Base-by-base conservation (phyloP, 805 yeast species). In the Helenozyma baotianmanensis region DNA sequence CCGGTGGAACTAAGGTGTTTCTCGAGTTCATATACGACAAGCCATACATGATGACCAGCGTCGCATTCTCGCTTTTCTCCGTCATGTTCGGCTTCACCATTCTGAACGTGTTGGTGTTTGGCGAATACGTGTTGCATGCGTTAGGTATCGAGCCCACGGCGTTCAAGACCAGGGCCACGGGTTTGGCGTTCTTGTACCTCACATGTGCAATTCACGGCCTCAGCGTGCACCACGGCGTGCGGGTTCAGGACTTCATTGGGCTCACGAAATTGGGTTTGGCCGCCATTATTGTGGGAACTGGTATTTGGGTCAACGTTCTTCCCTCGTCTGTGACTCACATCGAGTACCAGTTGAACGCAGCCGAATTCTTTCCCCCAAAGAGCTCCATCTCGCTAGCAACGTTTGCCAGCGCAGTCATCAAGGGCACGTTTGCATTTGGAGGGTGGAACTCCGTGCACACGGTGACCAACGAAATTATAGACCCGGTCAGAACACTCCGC, bases 1-100 rank as follows among this genome's bases (percentile, higher is more conserved):
- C 80, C 39, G 92, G 94, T 3, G 94, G 90, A 0, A 72, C 80
- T 25, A 83, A 83, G 49, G 79, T 77, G 14, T 83, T 83, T 41
- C 54, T 83, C 36, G 90, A 82, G 49, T 75, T 71, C 40, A 74
- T 81, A 14, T 83, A 78, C 50, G 68, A 70, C 30, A 72, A 58
- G 39, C 94, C 92, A 1, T 63, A 58, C 32, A 61, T 76, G 61
- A 50, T 79, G 49, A 64, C 72, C 26, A 68, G 76, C 28, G 78
- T 74, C 12, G 60, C 72, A 3, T 69, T 72, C 38, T 65, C 71
- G 30, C 42, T 74, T 1, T 74, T 64, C 39, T 64, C 76, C 2
- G 63, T 79, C 9, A 40, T 72, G 17, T 76, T 76, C 45, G 82
- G 83, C 0, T 69, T 76, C 40, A 65, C 74, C 6, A 54, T 78